Evolutionary conservation across 768 basidiomycete genomes (phyloP).

Genomic region (Tulasnella sp.): DNA sequence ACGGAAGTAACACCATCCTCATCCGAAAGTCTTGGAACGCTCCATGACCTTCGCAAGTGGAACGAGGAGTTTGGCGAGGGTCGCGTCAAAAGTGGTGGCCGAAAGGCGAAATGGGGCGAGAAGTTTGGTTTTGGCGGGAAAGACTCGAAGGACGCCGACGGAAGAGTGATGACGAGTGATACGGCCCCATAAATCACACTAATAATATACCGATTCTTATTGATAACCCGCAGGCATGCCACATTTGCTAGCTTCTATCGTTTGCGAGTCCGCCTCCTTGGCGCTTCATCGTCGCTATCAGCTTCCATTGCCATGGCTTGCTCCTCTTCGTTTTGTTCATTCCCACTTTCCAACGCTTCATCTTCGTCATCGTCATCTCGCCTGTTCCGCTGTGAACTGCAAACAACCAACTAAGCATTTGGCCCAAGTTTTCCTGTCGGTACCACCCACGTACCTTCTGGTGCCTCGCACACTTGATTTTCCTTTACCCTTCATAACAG

Average conservation of each 20-base stretch:
- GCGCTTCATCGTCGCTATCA: constrained; percentile 2
- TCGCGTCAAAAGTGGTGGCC: constrained; percentile 55
- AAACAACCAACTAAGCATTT: not conserved
- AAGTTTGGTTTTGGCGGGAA: constrained; percentile 77
- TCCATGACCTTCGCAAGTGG: constrained; percentile 77
- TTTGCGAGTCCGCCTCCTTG: not conserved
- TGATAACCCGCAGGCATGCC: not conserved
- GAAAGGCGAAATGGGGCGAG: constrained; percentile 81
- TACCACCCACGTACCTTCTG: not conserved
- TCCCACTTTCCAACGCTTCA: constrained; percentile 46
- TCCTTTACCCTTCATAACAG: not conserved
- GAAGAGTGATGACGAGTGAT: constrained; percentile 32
- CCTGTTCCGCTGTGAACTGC: not conserved
- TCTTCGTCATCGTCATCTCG: constrained; percentile 38
- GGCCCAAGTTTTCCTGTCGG: not conserved
- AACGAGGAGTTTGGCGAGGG: constrained; percentile 95
- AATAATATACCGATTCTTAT: constrained; percentile 2
- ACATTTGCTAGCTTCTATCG: not conserved
- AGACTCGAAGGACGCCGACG: constrained; percentile 40
- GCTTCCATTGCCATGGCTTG: constrained; percentile 33
- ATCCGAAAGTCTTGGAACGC: constrained; percentile 73
- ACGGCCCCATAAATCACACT: constrained; percentile 10
- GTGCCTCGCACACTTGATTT: constrained; percentile 6
- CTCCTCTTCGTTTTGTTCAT: constrained; percentile 32
- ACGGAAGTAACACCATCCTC: constrained; percentile 87